A percentile compares a stretch with the other conserved stretches of the same genome.
Conservation (phyloP, 495 filamentous ascomycete genomes). For the Annulohypoxylon maeteangense region DNA sequence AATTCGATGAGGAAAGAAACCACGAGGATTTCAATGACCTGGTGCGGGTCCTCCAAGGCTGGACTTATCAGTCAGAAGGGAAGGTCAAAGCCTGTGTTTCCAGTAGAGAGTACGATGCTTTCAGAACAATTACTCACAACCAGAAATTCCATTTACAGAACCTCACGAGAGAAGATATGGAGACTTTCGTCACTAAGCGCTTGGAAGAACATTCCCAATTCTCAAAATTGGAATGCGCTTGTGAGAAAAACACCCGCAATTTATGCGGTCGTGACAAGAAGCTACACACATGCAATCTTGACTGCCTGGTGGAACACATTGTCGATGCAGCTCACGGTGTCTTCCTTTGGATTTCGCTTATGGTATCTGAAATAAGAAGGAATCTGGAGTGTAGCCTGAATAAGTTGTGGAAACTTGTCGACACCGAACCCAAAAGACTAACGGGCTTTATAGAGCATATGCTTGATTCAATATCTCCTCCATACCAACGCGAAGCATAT, state of each 20-base stretch:
- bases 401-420: slow-evolving; percentile 4
- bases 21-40: slow-evolving; percentile 8
- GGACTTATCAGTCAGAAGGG: slow-evolving; percentile 3
- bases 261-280: not conserved
- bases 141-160: slow-evolving; percentile 18
- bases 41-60: not conserved
- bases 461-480: not conserved
- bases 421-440: not conserved
- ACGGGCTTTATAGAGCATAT: not conserved
- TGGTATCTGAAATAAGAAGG: not conserved
- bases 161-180: slow-evolving; percentile 8
- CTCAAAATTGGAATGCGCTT: not conserved
- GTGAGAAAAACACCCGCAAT: not conserved
- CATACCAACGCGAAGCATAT: slow-evolving; percentile 13
- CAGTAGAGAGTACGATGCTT: slow-evolving; percentile 16
- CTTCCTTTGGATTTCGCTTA: slow-evolving; percentile 16
- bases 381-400: not conserved
- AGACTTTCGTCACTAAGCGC: slow-evolving; percentile 3
- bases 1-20: slow-evolving; percentile 13
- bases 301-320: slow-evolving; percentile 8
- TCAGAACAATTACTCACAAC: not conserved
- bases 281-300: not conserved
- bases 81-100: slow-evolving; percentile 22
- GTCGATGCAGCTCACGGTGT: slow-evolving; percentile 1
- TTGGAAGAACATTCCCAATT: slow-evolving; percentile 1